Percentiles rank a stretch among this genome's conserved stretches.
Evolutionary conservation across 768 basidiomycete genomes (phyloP).

Genomic region (Tylopilus vinaceipallidus): DNA sequence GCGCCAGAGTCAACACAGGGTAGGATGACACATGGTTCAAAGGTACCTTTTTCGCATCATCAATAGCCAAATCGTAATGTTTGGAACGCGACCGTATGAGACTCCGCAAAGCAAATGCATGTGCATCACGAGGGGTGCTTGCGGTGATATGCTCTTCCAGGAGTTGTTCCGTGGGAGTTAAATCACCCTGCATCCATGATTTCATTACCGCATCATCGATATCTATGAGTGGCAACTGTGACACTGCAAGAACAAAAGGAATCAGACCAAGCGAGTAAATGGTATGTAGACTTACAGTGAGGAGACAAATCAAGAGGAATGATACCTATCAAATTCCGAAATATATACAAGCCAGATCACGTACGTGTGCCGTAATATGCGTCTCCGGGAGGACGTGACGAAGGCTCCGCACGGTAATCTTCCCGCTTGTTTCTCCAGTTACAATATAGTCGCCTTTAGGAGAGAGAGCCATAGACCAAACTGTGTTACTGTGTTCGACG

Average conservation of each 20-base stretch:
- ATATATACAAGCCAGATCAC: too few relatives aligned
- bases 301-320: too few relatives aligned
- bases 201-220: background rate
- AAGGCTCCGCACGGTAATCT: background rate
- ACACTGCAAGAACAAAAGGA: too few relatives aligned
- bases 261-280: too few relatives aligned
- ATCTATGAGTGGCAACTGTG: too few relatives aligned
- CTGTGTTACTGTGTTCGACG: background rate
- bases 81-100: background rate
- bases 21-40: background rate
- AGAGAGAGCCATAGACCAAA: constrained; percentile 8
- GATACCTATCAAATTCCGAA: too few relatives aligned
- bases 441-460: background rate
- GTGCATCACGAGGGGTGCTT: background rate
- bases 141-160: background rate
- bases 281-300: too few relatives aligned
- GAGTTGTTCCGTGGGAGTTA: background rate
- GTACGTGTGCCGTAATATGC: too few relatives aligned
- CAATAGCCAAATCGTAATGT: background rate
- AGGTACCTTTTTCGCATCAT: background rate
- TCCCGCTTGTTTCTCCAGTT: background rate
- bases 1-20: background rate
- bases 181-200: background rate
- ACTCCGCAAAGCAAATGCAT: background rate
- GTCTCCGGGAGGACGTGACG: background rate